phyloP scores from a whole-genome alignment of 495 filamentous ascomycete species.

The Xylaria cubensis region DNA sequence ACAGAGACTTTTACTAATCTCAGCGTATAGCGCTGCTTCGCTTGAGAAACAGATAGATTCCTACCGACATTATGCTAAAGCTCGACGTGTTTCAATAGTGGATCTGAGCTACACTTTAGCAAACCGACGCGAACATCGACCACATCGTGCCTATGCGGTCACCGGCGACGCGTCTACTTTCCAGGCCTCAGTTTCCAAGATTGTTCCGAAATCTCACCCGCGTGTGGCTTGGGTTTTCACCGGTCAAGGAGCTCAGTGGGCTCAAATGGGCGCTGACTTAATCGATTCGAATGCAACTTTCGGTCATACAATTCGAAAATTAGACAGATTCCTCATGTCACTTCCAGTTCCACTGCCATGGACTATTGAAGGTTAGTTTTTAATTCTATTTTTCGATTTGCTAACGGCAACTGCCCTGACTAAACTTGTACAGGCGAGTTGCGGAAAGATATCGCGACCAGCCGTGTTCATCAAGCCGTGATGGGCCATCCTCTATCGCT shows the following conservation, averaged over 20 bases:
- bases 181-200: slow-evolving; percentile 3
- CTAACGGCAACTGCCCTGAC: too few species aligned
- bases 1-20: slow-evolving; percentile 27
- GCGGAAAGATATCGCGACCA: slow-evolving; percentile 25
- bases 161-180: neutral
- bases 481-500: slow-evolving; percentile 52
- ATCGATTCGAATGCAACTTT: neutral
- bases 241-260: slow-evolving; percentile 43
- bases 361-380: neutral
- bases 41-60: slow-evolving; percentile 25
- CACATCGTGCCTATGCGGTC: slow-evolving; percentile 31
- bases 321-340: neutral
- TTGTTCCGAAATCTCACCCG: neutral
- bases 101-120: slow-evolving; percentile 37
- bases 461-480: slow-evolving; percentile 38
- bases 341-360: neutral
- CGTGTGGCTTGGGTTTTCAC: slow-evolving; percentile 34
- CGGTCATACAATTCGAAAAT: neutral
- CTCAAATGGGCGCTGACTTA: slow-evolving; percentile 37
- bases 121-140: slow-evolving; percentile 31
- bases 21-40: slow-evolving; percentile 30
- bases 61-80: slow-evolving; percentile 26
- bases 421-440: slow-evolving; percentile 21
- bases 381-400: too few species aligned
- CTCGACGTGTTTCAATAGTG: slow-evolving; percentile 4